phyloP scores from a whole-genome alignment of 495 filamentous ascomycete species.

The Zalerion maritima region DNA sequence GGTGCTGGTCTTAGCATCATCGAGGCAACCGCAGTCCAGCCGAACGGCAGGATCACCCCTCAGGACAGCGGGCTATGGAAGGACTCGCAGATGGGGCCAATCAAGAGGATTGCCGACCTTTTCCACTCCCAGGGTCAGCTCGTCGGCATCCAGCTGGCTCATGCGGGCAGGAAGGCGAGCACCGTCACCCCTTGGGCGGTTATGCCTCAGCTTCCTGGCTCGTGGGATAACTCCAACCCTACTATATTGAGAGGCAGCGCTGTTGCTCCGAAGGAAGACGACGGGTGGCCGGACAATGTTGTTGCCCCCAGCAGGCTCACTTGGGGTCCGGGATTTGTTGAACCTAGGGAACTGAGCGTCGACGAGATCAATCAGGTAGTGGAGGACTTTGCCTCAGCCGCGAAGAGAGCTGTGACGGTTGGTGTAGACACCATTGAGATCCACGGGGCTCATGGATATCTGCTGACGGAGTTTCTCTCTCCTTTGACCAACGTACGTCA shows the following conservation, averaged over 20 bases:
- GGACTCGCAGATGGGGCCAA: conserved; percentile 48
- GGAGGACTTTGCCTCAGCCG: conserved; percentile 42
- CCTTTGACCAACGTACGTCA: conserved; percentile 39
- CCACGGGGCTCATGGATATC: conserved; percentile 49
- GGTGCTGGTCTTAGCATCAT: conserved; percentile 51
- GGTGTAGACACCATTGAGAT: conserved; percentile 59
- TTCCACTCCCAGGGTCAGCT: conserved; percentile 49
- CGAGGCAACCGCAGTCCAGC: conserved; percentile 51
- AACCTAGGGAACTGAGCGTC: conserved; percentile 42
- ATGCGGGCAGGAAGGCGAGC: conserved; percentile 62
- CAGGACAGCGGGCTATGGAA: conserved; percentile 58
- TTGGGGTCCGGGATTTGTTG: conserved; percentile 26
- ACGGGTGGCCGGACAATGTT: conserved; percentile 56
- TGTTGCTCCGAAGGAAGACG: conserved; percentile 34
- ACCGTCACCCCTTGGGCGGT: conserved; percentile 47
- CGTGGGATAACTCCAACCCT: conserved; percentile 3
- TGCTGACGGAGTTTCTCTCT: conserved; percentile 47
- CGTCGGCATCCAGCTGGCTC: conserved; percentile 56
- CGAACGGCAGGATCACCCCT: conserved; percentile 58
- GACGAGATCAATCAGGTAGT: conserved; percentile 50
- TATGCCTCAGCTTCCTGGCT: conserved; percentile 7
- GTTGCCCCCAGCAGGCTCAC: conserved; percentile 27
- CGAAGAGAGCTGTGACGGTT: conserved; percentile 44
- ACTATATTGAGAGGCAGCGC: conserved; percentile 12
- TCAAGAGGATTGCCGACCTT: conserved; percentile 47